Evolutionary conservation across 2,329 filamentous ascomycete species (phyloP).

Genomic region (Thielaviopsis musarum): DNA sequence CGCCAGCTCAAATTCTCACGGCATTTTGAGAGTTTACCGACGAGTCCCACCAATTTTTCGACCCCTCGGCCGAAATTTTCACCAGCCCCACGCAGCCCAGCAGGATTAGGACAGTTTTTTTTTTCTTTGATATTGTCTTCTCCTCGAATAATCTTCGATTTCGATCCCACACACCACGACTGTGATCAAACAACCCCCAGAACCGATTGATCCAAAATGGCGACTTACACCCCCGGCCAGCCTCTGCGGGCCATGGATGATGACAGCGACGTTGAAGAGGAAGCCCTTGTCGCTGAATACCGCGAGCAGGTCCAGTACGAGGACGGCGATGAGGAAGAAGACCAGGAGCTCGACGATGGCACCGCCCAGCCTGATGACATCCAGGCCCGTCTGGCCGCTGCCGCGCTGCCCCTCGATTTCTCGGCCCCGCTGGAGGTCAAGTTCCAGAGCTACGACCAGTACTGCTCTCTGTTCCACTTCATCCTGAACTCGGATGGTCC

Average conservation of each 20-base stretch:
- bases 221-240: slow-evolving; percentile 9
- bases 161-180: neutral
- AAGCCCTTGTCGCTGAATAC: slow-evolving; percentile 90
- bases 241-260: slow-evolving; percentile 25
- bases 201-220: slow-evolving; percentile 8
- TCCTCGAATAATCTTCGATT: slow-evolving; percentile 1
- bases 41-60: slow-evolving; percentile 10
- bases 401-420: slow-evolving; percentile 89
- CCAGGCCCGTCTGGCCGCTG: slow-evolving; percentile 77
- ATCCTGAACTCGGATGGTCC: slow-evolving; percentile 99
- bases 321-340: slow-evolving; percentile 57
- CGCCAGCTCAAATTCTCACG: neutral
- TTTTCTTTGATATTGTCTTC: slow-evolving; percentile 7
- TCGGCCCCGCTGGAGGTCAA: slow-evolving; percentile 91
- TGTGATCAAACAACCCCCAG: neutral
- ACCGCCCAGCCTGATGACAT: slow-evolving; percentile 75
- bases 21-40: neutral
- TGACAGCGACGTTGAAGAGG: slow-evolving; percentile 91
- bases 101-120: slow-evolving; percentile 11
- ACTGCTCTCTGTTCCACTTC: slow-evolving; percentile 98
- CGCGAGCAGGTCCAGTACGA: slow-evolving; percentile 91
- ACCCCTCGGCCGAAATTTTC: slow-evolving; percentile 12
- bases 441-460: slow-evolving; percentile 97
- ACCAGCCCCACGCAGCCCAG: slow-evolving; percentile 11
- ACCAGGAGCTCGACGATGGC: slow-evolving; percentile 26